Conservation (phyloP, 2,329 filamentous ascomycete species). For the Paraphoma chrysanthemicola region DNA sequence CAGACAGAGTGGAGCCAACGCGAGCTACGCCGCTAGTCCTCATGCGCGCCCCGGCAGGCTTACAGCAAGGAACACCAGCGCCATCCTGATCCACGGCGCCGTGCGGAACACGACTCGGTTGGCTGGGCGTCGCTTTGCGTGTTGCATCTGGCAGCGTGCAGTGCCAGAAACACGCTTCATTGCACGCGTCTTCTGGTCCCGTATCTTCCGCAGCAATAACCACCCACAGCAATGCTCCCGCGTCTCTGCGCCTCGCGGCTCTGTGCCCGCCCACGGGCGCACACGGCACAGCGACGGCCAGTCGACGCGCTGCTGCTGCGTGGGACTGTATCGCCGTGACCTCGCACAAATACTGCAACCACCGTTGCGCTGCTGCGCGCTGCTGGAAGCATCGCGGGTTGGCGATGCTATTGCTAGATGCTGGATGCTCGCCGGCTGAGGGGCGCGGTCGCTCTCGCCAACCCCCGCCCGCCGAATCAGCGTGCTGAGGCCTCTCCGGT, state of each 20-base stretch:
- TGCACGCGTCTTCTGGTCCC: constrained; percentile 32
- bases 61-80: constrained; percentile 41
- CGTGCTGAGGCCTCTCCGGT: constrained; percentile 29
- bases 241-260: constrained; percentile 8
- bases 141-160: constrained; percentile 36
- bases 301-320: constrained; percentile 9
- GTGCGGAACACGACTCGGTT: constrained; percentile 23
- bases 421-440: constrained; percentile 8
- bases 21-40: constrained; percentile 24
- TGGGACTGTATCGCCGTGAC: constrained; percentile 13
- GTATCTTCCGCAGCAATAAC: constrained; percentile 26
- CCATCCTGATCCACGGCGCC: constrained; percentile 23
- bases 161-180: constrained; percentile 43
- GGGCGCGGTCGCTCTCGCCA: constrained; percentile 28
- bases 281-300: constrained; percentile 10
- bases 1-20: constrained; percentile 24
- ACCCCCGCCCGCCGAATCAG: constrained; percentile 39
- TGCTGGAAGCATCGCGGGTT: constrained; percentile 1
- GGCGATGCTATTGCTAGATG: background rate
- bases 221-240: constrained; percentile 13
- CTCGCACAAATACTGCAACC: constrained; percentile 20
- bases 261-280: constrained; percentile 7
- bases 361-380: constrained; percentile 15
- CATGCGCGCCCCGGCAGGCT: constrained; percentile 26
- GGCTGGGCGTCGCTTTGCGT: constrained; percentile 31